Evolutionary conservation across 176 grass and related monocot species (phyloP), one percentile per base, ranked within the genome.

Genomic region (Rhynchospora tenuis): DNA sequence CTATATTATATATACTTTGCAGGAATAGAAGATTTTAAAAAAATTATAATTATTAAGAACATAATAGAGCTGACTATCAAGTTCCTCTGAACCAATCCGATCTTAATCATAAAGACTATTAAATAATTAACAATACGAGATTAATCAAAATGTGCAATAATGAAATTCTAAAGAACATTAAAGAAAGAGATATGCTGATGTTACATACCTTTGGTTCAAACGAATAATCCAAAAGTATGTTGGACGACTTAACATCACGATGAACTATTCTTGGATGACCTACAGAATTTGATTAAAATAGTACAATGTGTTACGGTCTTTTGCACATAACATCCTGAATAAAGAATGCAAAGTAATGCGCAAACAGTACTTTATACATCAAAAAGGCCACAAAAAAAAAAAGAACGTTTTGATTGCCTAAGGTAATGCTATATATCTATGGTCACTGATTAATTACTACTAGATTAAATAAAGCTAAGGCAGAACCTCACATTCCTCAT

Each of bases 211-310:
- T 81, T 19, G 86, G 29, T 16, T 70, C 86, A 69, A 88, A 88
- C 43, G 81, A 83, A 62, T 70, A 50, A 68, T 88, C 86, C 80
- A 88, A 83, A 54, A 88, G 80, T 66, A 88, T 88, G 69, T 88
- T 88, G 13, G 86, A 74, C 10, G 70, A 83, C 58, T 88, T 84
- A 62, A 88, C 75, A 78, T 88, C 86, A 44, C 81, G 81, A 44
- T 88, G 86, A 48, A 88, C 51, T 3, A 88, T 88, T 83, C 81
- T 83, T 42, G 86, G 86, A 46, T 88, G 26, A 79, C 86, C 86
- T 88, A 52, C 43, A 50, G 11, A 82, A 44, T 87, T 50, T 73
- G 48, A 45, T 51, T 75, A 5, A 75, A 75, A 52, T 12, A 52
- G 11, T 75, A 73, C 46, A 52, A 27, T 75, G 15, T 75, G 31